phyloP scores from a whole-genome alignment of 495 filamentous ascomycete genomes.

The Neurospora sp. region DNA sequence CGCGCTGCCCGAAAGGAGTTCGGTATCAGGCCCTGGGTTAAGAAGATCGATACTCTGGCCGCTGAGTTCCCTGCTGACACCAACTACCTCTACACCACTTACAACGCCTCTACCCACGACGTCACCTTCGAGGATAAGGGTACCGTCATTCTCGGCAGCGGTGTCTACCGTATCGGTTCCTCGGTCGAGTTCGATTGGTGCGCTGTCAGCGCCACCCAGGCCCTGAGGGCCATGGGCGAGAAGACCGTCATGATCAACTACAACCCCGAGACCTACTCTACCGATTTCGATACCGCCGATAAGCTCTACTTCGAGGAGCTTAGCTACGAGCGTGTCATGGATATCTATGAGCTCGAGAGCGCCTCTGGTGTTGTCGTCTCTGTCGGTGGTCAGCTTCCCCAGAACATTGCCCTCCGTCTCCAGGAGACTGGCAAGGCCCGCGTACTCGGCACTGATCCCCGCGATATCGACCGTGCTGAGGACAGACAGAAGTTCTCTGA shows the following conservation, averaged over 20 bases:
- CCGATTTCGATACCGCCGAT: conserved; percentile 91
- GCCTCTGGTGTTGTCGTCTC: conserved; percentile 87
- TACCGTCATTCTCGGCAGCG: conserved; percentile 79
- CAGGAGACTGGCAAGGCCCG: conserved; percentile 84
- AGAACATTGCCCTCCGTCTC: conserved; percentile 93
- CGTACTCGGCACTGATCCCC: conserved; percentile 81
- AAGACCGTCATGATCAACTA: conserved; percentile 99
- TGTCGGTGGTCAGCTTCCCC: conserved; percentile 90
- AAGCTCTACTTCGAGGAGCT: conserved; percentile 95
- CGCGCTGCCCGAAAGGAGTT: conserved; percentile 77
- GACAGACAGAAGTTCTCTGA: conserved; percentile 97
- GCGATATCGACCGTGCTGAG: conserved; percentile 94
- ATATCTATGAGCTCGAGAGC: conserved; percentile 91
- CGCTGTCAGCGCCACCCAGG: conserved; percentile 84
- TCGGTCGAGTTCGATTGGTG: conserved; percentile 99
- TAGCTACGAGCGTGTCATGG: conserved; percentile 95
- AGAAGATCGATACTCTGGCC: conserved; percentile 95
- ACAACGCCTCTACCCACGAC: conserved; percentile 93
- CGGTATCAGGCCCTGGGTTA: conserved; percentile 81
- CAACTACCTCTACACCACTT: conserved; percentile 97
- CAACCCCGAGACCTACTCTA: conserved; percentile 82
- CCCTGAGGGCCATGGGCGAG: conserved; percentile 80
- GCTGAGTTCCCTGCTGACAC: conserved; percentile 97
- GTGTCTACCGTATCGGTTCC: conserved; percentile 93
- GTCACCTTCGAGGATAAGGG: conserved; percentile 93